Base-by-base conservation (phyloP, 805 yeast genomes). In the Ogataea henricii region DNA sequence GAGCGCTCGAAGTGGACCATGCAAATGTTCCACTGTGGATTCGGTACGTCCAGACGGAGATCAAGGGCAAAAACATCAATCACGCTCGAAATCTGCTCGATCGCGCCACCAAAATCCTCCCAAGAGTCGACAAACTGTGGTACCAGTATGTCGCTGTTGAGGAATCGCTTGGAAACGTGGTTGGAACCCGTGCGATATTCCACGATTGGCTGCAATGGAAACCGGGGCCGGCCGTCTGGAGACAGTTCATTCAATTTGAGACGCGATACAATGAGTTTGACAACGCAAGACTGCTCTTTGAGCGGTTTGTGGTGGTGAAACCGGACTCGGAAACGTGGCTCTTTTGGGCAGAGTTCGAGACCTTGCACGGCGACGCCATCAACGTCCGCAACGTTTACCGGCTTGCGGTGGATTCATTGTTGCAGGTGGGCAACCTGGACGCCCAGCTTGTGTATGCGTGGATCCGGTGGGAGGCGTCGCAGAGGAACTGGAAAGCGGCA, bases 31-130 rank as follows among this genome's bases (percentile, higher is more conserved):
- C 96, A 4, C 65, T 92, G 42, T 92, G 99, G 98, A 73, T 84
- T 3, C 76, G 88, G 17, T 92, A 94, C 65, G 78, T 88, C 9
- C 90, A 89, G 58, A 64, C 82, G 32, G 98, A 94, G 68, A 68
- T 91, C 37, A 78, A 83, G 51, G 73, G 77, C 32, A 78, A 81
- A 52, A 89, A 85, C 56, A 75, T 89, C 46, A 89, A 89, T 59
- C 97, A 91, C 68, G 97, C 97, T 0, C 71, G 96, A 55, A 91
- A 92, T 61, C 58, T 94, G 22, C 69, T 92, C 25, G 90, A 89
- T 44, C 70, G 97, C 36, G 95, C 89, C 0, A 82, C 87, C 0
- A 76, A 82, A 1, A 65, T 81, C 0, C 69, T 91, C 21, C 98
- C 98, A 0, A 72, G 88, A 21, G 82, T 85, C 3, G 91, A 86